Evolutionary conservation across 176 grass and related monocot genomes (phyloP), one percentile per base, ranked within the genome.

Genomic region (Juncus effusus): DNA sequence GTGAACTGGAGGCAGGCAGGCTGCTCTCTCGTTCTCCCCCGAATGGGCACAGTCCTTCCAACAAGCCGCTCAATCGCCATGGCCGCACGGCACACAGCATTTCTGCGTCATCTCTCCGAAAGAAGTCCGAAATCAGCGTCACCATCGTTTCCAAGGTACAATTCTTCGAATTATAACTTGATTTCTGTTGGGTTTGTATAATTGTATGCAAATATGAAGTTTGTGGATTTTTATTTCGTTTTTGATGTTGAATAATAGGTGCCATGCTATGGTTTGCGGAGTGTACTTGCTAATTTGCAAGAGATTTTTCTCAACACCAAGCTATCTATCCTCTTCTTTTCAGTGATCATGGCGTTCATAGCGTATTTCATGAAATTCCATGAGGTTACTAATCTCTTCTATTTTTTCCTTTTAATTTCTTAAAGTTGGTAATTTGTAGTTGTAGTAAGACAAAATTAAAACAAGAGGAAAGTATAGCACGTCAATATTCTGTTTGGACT

Each of bases 221-320:
- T 40, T 2, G 0, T 64, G 10, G 42, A 64, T 64, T 64, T 49
- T 13, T 57, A 9, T 3, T 40, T 63, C 40, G 38, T 0, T 64
- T 2, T 2, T 47, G 13, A 8, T 64, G 39, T 57, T 57, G 4
- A 57, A 10, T 7, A 54, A 70, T 19, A 69, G 62, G 10, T 75
- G 14, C 89, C 78, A 8, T 67, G 80, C 5, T 67, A 11, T 7
- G n/a, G 79, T 57, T 69, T 99, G 3, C 67, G 83, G 0, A 63
- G 52, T 2, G 3, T 93, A 0, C 77, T 99, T 1, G 73, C 83
- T 42, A 99, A 90, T 77, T 77, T 93, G 40, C 89, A 99, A 74
- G 94, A 89, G 83, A 65, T 99, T 6, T 78, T 93, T 76, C 76
- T 99, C 38, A 89, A 82, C 65, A 99, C 94, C 76, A 99, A 99